Conservation (phyloP, 2,329 filamentous ascomycete species). For the Beauveria sp. region DNA sequence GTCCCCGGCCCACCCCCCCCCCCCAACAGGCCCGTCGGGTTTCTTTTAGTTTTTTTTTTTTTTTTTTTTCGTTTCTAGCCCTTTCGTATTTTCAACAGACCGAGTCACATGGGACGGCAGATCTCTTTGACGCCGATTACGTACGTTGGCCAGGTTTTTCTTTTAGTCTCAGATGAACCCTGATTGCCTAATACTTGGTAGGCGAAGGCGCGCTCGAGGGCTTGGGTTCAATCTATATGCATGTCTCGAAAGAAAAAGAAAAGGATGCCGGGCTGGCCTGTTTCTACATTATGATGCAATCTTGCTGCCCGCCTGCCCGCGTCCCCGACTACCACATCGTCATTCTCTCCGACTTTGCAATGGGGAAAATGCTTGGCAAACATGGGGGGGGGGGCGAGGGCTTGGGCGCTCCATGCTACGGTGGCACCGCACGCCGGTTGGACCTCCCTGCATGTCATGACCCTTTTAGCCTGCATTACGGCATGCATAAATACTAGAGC, state of each 20-base stretch:
- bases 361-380: background rate
- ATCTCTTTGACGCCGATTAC: no score
- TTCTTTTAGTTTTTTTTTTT: no score
- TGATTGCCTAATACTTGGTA: background rate
- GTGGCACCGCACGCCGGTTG: background rate
- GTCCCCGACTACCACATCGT: background rate
- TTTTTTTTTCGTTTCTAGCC: no score
- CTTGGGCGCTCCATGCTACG: background rate
- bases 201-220: background rate
- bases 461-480: background rate
- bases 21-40: no score
- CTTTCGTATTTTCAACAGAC: no score
- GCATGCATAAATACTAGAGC: background rate
- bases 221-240: background rate
- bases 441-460: conserved; percentile 1
- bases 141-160: background rate
- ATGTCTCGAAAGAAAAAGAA: background rate
- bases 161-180: background rate
- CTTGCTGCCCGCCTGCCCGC: background rate
- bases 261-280: background rate
- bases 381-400: background rate
- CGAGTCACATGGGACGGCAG: no score
- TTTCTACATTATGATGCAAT: background rate
- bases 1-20: no score
- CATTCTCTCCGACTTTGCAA: background rate